Evolutionary conservation across 2,329 filamentous ascomycete species (phyloP), one percentile per base, ranked within the genome.

Genomic region (Rhynchosporium graminicola): DNA sequence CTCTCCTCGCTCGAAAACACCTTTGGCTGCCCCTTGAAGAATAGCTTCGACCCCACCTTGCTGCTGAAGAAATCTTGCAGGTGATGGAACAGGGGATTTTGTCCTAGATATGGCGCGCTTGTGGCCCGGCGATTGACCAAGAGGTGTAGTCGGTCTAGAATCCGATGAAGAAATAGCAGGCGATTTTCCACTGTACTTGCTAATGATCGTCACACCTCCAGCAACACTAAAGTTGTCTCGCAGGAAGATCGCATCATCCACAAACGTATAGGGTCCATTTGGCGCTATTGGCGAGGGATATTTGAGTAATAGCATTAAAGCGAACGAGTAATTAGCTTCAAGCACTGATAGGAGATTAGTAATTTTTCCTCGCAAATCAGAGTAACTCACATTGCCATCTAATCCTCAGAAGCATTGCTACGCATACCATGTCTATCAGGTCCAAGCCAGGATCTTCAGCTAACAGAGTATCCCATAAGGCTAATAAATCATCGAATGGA

Each of bases 401-500:
- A 69, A 98, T 92, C 57, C 95, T 86, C 51, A 99, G 80, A 29
- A 99, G 80, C 93, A 99, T 98, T 5, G 92, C 88, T 57, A 97
- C 87, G 69, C 93, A 97, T n/a, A 97, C 87, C 60, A 95, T 82
- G 72, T 98, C 92, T 68, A 98, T 86, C 38, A 98, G 79, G 56
- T 92, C 86, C 33, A 97, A 77, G 0, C 84, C 83, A 7, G 94
- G 83, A 70, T 97, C 93, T 71, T 96, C 86, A 1, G 93, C 90
- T 74, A 99, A 96, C 1, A 99, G 80, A 7, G 88, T 84, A 77
- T 99, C 95, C 95, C 95, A 99, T 61, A 99, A 83, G 28, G 85
- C 80, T 43, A 99, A 83, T 46, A 93, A 83, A 65, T 96, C 87
- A 59, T 93, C 86, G 65, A 98, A 96, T 0, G 91, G 86, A 70